phyloP scores from a whole-genome alignment of 2,329 filamentous ascomycete species.

The Mycogone perniciosa region DNA sequence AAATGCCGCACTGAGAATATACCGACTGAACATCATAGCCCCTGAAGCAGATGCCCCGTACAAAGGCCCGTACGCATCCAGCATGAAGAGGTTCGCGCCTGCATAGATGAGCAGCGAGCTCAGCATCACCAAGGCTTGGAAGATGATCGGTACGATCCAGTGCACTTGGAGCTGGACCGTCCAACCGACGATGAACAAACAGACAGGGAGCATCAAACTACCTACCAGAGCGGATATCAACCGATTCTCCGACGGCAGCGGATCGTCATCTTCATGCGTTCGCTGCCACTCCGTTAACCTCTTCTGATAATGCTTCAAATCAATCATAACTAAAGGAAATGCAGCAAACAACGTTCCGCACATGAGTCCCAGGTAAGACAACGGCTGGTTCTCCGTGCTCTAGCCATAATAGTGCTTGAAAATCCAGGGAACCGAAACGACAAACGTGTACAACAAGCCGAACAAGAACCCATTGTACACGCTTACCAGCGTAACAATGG shows the following conservation, averaged over 20 bases:
- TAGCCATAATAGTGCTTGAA: conserved; percentile 56
- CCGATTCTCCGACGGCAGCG: conserved; percentile 57
- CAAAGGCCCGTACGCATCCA: conserved; percentile 23
- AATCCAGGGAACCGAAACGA: conserved; percentile 59
- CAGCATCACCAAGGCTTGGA: conserved; percentile 21
- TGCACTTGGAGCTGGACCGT: conserved; percentile 32
- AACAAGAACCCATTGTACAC: conserved; percentile 61
- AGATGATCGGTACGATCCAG: conserved; percentile 21
- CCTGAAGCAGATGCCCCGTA: conserved; percentile 23
- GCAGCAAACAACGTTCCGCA: conserved; percentile 56
- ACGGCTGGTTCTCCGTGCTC: conserved; percentile 52
- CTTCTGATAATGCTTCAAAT: conserved; percentile 50
- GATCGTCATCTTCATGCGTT: conserved; percentile 39
- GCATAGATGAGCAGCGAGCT: conserved; percentile 23
- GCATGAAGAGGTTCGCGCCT: conserved; percentile 23
- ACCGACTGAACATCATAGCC: conserved; percentile 27
- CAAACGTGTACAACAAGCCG: conserved; percentile 53
- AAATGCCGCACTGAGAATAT: conserved; percentile 55
- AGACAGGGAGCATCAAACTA: conserved; percentile 54
- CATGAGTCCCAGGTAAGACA: conserved; percentile 62
- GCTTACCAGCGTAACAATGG: conserved; percentile 59
- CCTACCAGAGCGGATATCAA: conserved; percentile 58
- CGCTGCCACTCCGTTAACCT: conserved; percentile 41
- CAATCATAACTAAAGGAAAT: conserved; percentile 35
- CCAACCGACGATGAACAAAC: conserved; percentile 65